Evolutionary conservation across 352 stramenopile species (phyloP), one percentile per base, ranked within the genome.

Genomic region (Phytophthora hybrid): DNA sequence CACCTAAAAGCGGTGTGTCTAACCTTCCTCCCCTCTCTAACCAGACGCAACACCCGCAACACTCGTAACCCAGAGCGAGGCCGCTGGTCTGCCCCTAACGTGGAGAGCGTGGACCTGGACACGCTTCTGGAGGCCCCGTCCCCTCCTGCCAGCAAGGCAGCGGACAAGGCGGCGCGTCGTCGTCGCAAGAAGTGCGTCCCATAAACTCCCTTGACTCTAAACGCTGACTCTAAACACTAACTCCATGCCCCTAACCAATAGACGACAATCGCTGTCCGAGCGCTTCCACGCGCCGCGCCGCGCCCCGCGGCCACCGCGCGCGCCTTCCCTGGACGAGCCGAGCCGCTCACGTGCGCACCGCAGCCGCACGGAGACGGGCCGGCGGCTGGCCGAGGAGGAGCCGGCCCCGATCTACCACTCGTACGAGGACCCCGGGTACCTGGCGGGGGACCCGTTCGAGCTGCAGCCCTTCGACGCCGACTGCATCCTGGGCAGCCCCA

Each of bases 381-480:
- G 70, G 32, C 81, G 78, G 29, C 46, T 59, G 6, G 46, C 63
- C 5, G 66, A 85, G 19, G 77, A 84, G 29, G 72, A 89, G 26
- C 74, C 81, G 6, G 66, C 63, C 1, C 71, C 81, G n/a, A 77
- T 86, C 31, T 94, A 94, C 60, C 83, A 87, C 64, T 94, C 88
- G 21, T 94, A 92, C 66, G 88, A 94, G 47, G 88, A 94, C 72
- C 88, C 88, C 4, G 88, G 88, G 5, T 94, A 92, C 75, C 66
- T 94, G 39, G 74, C 49, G 0, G 74, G 73, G 1, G 83, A 88
- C 51, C 72, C 72, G 0, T 80, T 92, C 19, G 85, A 92, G 58
- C 63, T 92, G 16, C 87, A 83, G 61, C 83, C 87, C 46, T 88
- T 96, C 49, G 89, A 96, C 73, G 81, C 76, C 31, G 90, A 97